phyloP scores from a whole-genome alignment of 2,329 filamentous ascomycete species.

The Cadophora luteo-olivacea region DNA sequence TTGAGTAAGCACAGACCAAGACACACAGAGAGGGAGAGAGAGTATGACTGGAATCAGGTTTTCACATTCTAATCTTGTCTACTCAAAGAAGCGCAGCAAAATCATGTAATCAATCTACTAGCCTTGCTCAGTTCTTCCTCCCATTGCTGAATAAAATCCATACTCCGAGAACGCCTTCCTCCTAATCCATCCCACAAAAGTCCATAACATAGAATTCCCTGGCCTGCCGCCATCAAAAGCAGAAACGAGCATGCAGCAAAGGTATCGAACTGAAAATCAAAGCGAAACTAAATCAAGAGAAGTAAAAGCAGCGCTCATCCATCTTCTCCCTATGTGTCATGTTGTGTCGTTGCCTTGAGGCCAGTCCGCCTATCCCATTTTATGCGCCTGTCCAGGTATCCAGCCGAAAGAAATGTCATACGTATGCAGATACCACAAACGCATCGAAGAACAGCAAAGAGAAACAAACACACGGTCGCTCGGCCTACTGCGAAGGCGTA shows the following conservation, averaged over 20 bases:
- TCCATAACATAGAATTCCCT: no score
- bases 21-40: no score
- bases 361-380: conserved; percentile 6
- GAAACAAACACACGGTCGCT: background rate
- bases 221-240: background rate
- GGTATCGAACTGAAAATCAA: conserved; percentile 5
- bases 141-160: no score
- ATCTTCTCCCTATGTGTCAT: no score
- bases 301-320: background rate
- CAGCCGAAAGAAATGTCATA: background rate
- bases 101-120: no score
- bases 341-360: background rate
- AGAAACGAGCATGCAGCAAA: background rate
- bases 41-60: no score
- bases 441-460: background rate
- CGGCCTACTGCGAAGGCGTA: conserved; percentile 9
- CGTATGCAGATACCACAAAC: background rate
- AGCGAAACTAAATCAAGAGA: background rate
- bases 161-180: no score
- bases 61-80: no score
- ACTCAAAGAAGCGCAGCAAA: no score
- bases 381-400: background rate
- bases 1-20: no score
- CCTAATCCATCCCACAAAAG: no score
- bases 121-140: no score